Base-by-base conservation (phyloP, 2,329 filamentous ascomycete species). In the Parafenestella ontariensis region DNA sequence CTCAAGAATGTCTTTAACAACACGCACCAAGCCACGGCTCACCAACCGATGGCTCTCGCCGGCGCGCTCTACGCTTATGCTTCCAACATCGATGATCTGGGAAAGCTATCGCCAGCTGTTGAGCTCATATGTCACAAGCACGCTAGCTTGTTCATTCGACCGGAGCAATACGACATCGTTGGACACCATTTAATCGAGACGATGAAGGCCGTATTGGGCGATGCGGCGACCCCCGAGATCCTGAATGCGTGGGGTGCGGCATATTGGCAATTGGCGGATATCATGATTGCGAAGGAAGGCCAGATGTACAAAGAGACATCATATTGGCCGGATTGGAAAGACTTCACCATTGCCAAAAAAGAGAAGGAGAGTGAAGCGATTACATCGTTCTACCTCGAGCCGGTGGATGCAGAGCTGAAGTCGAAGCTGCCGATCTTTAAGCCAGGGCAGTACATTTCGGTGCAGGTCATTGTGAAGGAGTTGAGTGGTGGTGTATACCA, bases 51-150 rank as follows among this genome's bases (percentile, higher is more conserved):
- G n/a, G 89, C 90, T 2, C 83, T 93, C 6, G 89, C 89, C 10
- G 81, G 79, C 36, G 82, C 89, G 1, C 85, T 92, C 42, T 85
- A 89, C 61, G 86, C 85, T 60, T 92, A 91, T 68, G 89, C 89
- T 49, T 78, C 83, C 55, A 86, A 91, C 76, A 89, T 92, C 72
- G 85, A 88, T 72, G 82, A 91, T 68, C 81, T 91, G 0, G 83
- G 81, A 42, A 83, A 79, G 18, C 80, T 92, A 4, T 72, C 72
- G 11, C 80, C 83, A 0, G 79, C 82, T 0, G 74, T 86, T 13
- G 87, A 91, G 73, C 84, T 87, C 65, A 92, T 94, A 61, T 89
- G 87, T 72, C 85, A 91, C 72, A 92, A 91, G 75, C 89, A 92
- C 72, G 89, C 84, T 54, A 89, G 86, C 0, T 80, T 92, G 1